Evolutionary conservation across 306 rosid genomes (phyloP), one percentile per base, ranked within the genome.

Genomic region (Vigna unguiculata): DNA sequence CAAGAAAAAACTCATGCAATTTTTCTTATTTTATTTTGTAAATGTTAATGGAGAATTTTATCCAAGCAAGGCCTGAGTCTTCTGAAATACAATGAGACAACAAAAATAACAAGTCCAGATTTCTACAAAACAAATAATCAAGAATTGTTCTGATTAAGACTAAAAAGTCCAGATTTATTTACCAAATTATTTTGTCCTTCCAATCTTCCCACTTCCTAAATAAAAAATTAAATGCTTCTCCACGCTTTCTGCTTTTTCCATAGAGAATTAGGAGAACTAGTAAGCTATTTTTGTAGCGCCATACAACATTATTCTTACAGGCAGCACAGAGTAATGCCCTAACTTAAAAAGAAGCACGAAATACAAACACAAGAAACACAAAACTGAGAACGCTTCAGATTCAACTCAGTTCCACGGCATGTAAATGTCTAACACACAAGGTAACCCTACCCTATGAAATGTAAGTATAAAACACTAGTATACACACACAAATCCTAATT

Each of bases 401-500:
- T 74, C 60, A 74, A 80, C 8, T 67, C 45, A 47, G 38, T 45
- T 40, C 38, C 16, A 54, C 77, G 51, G 55, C 66, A 75, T 24
- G 28, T 69, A 74, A 25, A 55, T 22, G 62, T 20, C 49, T 34
- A 80, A 47, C 9, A 49, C 63, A 30, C 49, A 12, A 80, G 25
- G 51, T 5, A 66, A 61, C 38, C 54, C 58, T 52, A 52, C 21
- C 46, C 40, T 54, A 24, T 4, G 12, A 15, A 60, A 60, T 7
- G 69, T 7, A 77, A 54, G 47, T 16, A 54, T 11, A 64, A 52
- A 20, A 66, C 17, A 57, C 10, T 4, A 43, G 15, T 12, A 41
- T 10, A 15, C 45, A 25, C 45, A 51, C 63, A 70, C 20, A 21
- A 21, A 41, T 24, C 57, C 41, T 2, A 60, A 60, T 60, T 62